These are phyloP conservation scores for Boletus sensibilis DNA, from an alignment of 768 basidiomycete genomes.

Conservation along the genomic window DNA sequence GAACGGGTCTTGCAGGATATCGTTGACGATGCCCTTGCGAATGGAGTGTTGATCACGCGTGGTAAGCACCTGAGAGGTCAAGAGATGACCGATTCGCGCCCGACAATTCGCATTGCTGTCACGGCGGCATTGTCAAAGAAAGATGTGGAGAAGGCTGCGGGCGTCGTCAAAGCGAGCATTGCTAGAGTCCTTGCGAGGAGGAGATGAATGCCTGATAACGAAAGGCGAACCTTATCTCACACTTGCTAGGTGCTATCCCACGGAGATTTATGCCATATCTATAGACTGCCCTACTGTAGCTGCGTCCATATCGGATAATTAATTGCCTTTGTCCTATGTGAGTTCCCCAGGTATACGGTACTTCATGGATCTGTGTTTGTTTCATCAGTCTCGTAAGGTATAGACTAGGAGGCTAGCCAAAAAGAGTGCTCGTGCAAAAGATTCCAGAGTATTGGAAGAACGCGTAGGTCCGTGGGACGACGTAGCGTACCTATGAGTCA, in stretches of 20 bases:
- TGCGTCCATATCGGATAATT: conserved; percentile 11
- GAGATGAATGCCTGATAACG: conserved; percentile 31
- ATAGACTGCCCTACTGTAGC: conserved; percentile 24
- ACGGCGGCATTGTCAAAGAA: conserved; percentile 79
- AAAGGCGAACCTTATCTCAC: neutral
- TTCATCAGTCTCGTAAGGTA: neutral
- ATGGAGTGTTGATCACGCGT: conserved; percentile 84
- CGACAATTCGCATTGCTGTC: conserved; percentile 83
- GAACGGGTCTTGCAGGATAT: conserved; percentile 87
- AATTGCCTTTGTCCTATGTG: neutral
- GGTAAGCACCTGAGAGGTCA: conserved; percentile 81
- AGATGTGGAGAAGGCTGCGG: conserved; percentile 87
- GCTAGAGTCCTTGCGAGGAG: conserved; percentile 70
- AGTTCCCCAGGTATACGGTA: neutral
- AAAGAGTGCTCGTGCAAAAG: no score
- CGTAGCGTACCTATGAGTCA: no score
- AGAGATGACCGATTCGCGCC: conserved; percentile 77
- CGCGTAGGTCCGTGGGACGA: no score
- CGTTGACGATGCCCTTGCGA: conserved; percentile 79
- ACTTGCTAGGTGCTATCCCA: neutral
- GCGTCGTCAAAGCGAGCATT: conserved; percentile 68
- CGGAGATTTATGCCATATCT: conserved; percentile 32
- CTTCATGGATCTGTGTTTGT: neutral
- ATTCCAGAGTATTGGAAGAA: no score
- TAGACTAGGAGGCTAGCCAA: neutral